These are phyloP conservation scores for Exophiala spinifera DNA, from an alignment of 2,329 filamentous ascomycete species.

Conservation along the genomic window DNA sequence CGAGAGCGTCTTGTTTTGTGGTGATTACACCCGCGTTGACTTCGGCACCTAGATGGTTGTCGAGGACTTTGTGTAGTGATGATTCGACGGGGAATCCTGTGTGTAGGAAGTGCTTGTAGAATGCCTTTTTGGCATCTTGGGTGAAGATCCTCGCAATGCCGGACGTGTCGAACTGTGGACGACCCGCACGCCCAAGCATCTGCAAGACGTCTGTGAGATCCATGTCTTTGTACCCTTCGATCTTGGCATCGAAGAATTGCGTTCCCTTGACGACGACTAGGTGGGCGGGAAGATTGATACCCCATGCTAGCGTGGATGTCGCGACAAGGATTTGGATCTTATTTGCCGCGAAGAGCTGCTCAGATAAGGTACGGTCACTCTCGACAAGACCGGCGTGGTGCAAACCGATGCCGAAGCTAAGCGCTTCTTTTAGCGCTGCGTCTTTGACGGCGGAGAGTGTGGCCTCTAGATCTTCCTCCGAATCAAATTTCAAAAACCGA, in stretches of 20 bases:
- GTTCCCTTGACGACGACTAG: slow-evolving; percentile 97
- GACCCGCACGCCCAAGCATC: slow-evolving; percentile 93
- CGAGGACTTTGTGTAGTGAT: slow-evolving; percentile 89
- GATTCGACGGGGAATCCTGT: slow-evolving; percentile 98
- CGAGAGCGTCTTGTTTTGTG: slow-evolving; percentile 93
- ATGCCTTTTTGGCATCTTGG: slow-evolving; percentile 95
- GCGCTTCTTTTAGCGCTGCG: slow-evolving; percentile 84
- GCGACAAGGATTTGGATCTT: slow-evolving; percentile 97
- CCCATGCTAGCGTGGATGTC: slow-evolving; percentile 95
- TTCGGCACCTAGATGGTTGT: slow-evolving; percentile 95
- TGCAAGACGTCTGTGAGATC: slow-evolving; percentile 96
- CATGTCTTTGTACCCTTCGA: slow-evolving; percentile 98
- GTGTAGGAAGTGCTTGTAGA: slow-evolving; percentile 98
- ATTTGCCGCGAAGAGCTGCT: slow-evolving; percentile 94
- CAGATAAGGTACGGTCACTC: slow-evolving; percentile 83
- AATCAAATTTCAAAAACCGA: slow-evolving; percentile 80
- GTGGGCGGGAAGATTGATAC: slow-evolving; percentile 94
- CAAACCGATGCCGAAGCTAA: slow-evolving; percentile 93
- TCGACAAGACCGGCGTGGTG: slow-evolving; percentile 97
- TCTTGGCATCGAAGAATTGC: slow-evolving; percentile 97
- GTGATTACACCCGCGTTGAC: slow-evolving; percentile 88
- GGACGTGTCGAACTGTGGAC: slow-evolving; percentile 93
- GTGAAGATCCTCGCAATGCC: slow-evolving; percentile 97
- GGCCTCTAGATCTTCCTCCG: slow-evolving; percentile 85
- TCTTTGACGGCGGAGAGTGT: slow-evolving; percentile 92